Base-by-base conservation (phyloP, 805 yeast genomes). In the Zygoascus tannicola region DNA sequence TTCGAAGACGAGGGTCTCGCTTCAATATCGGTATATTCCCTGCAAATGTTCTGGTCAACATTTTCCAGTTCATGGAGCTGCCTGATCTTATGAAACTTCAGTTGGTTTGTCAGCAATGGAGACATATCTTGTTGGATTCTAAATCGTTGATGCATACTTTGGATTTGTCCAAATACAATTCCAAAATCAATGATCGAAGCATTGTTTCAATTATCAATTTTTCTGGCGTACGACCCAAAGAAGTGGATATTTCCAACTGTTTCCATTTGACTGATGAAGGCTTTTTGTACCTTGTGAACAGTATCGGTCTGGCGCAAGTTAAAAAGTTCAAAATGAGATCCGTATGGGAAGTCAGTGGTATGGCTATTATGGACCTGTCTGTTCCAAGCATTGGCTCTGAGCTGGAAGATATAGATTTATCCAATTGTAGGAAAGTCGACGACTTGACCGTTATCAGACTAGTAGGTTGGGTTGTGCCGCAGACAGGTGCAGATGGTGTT, bases 311-410 rank as follows among this genome's bases (percentile, higher is more conserved):
- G 52, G 86, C 86, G 2, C 67, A 69, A 26, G 71, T 83, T 37
- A 66, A 67, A 43, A 61, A 63, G 7, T 63, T 83, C 40, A 71
- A 69, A 47, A 80, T 82, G 86, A 69, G 68, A 48, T 76, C 83
- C 14, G 80, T 75, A 39, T 82, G 90, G 90, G 85, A 80, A 52
- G 76, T 83, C 5, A 74, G 80, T 47, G 85, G 86, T 2, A 79
- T 81, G 85, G 83, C 88, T 2, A 80, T 82, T 23, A 80, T 82
- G 86, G 90, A 83, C 57, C 60, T 82, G 35, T 73, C 85, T 1
- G 78, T 74, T 1, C 80, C 81, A 0, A 69, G 74, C 51, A 77
- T 81, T 26, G 87, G 87, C 5, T 65, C 69, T 28, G 62, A 70
- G 49, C 62, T 83, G 32, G 75, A 69, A 44, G 78, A 74, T 42